Percentiles rank a stretch among this genome's conserved stretches.
Conservation (phyloP, 169 alveolate species). For the Blepharisma undulans region DNA sequence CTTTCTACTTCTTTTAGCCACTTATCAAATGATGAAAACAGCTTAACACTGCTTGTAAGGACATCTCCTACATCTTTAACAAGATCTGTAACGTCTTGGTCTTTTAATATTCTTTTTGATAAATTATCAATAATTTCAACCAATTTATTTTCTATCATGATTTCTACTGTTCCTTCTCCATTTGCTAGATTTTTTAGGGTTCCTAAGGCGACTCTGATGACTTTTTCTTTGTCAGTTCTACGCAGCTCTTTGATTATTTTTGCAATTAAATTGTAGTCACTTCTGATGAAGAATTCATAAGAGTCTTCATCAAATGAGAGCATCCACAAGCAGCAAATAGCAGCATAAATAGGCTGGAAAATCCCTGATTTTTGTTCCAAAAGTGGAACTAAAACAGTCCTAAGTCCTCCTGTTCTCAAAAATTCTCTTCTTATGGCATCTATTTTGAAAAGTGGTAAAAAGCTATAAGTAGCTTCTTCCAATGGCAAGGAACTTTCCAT, state of each 20-base stretch:
- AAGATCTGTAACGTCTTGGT: slow-evolving; percentile 16
- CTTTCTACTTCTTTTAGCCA: slow-evolving; percentile 33
- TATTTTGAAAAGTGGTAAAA: slow-evolving; percentile 20
- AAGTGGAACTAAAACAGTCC: background rate
- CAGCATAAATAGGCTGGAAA: slow-evolving; percentile 13
- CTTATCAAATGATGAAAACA: slow-evolving; percentile 32
- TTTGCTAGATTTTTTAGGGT: background rate
- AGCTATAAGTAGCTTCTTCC: background rate
- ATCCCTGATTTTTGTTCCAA: slow-evolving; percentile 22
- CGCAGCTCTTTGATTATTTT: slow-evolving; percentile 15
- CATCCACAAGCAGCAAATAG: slow-evolving; percentile 32
- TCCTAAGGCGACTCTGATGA: slow-evolving; percentile 33
- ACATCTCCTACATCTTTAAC: background rate
- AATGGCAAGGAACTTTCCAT: background rate
- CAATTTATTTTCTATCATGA: slow-evolving; percentile 11
- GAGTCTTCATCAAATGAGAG: slow-evolving; percentile 4
- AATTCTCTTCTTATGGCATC: background rate
- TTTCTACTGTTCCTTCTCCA: slow-evolving; percentile 1
- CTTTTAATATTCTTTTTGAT: slow-evolving; percentile 36
- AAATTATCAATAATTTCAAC: slow-evolving; percentile 16
- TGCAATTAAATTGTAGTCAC: slow-evolving; percentile 15
- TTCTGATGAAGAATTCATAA: background rate
- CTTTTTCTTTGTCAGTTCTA: slow-evolving; percentile 38
- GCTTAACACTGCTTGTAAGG: background rate
- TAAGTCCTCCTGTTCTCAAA: slow-evolving; percentile 16